These are phyloP conservation scores for Chlamydomonas eustigma DNA, from an alignment of 139 green algal genomes.

Conservation along the genomic window DNA sequence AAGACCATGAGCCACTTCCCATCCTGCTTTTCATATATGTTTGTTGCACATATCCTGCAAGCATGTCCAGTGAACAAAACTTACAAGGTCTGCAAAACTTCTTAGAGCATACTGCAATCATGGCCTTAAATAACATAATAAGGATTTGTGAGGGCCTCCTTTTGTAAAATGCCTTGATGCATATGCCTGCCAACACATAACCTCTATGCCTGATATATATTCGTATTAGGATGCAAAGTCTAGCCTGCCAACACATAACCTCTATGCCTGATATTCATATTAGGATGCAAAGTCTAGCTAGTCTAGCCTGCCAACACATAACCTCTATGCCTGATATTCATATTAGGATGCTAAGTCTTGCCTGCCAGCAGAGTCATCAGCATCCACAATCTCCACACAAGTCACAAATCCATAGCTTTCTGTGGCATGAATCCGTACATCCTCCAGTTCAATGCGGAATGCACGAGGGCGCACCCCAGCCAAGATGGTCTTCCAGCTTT, in stretches of 20 bases:
- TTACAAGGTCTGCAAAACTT: neutral
- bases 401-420: constrained; percentile 64
- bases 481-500: constrained; percentile 75
- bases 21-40: constrained; percentile 81
- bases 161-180: too few relatives aligned
- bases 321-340: too few relatives aligned
- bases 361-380: constrained; percentile 53
- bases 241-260: too few relatives aligned
- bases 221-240: neutral
- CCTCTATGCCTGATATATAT: neutral
- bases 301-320: too few relatives aligned
- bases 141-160: too few relatives aligned
- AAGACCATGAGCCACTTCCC: constrained; percentile 69
- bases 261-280: too few relatives aligned
- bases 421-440: constrained; percentile 61
- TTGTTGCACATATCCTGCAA: constrained; percentile 71
- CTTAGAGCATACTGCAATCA: neutral
- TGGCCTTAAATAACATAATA: neutral
- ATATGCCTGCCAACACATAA: too few relatives aligned
- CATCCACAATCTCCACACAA: constrained; percentile 72
- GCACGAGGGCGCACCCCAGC: constrained; percentile 36
- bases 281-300: too few relatives aligned
- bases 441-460: constrained; percentile 63
- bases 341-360: constrained; percentile 29
- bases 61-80: neutral